These are phyloP conservation scores for Pilatotrama ljubarskyi DNA, from an alignment of 768 basidiomycete species.

Conservation along the genomic window DNA sequence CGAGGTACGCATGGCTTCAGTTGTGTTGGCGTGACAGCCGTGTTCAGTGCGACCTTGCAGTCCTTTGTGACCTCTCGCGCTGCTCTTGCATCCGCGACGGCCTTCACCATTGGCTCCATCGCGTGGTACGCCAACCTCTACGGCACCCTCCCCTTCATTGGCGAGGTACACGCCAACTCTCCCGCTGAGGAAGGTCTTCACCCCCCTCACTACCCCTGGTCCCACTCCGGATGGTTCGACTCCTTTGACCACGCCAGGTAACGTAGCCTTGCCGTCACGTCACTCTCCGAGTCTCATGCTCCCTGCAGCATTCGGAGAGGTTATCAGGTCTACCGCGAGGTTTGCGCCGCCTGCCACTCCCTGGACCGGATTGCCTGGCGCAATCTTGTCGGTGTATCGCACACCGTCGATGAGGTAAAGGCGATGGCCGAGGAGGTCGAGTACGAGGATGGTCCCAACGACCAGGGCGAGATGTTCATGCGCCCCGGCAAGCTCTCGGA, in stretches of 20 bases:
- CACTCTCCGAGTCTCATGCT: conserved; percentile 7
- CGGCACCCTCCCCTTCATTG: conserved; percentile 85
- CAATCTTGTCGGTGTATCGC: conserved; percentile 97
- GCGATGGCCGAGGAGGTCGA: conserved; percentile 95
- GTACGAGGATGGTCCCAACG: conserved; percentile 94
- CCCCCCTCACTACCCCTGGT: conserved; percentile 84
- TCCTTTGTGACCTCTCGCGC: conserved; percentile 68
- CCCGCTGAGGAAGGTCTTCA: conserved; percentile 95
- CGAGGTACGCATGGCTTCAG: conserved; percentile 51
- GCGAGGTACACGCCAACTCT: conserved; percentile 90
- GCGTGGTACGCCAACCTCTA: conserved; percentile 97
- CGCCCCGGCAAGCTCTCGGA: conserved; percentile 98
- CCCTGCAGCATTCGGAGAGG: conserved; percentile 83
- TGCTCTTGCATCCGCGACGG: conserved; percentile 72
- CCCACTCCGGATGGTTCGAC: conserved; percentile 84
- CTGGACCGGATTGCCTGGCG: conserved; percentile 99
- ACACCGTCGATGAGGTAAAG: conserved; percentile 88
- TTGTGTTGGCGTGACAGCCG: background rate
- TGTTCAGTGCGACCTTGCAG: conserved; percentile 35
- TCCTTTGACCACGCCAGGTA: conserved; percentile 97
- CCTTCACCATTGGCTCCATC: conserved; percentile 83
- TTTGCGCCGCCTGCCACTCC: conserved; percentile 98
- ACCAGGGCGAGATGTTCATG: conserved; percentile 97
- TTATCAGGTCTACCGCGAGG: conserved; percentile 97
- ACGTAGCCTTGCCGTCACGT: conserved; percentile 21